A percentile compares a stretch with the other conserved stretches of the same genome.
Evolutionary conservation across 345 rosid species (phyloP).

Genomic region (Sonneratia alba): DNA sequence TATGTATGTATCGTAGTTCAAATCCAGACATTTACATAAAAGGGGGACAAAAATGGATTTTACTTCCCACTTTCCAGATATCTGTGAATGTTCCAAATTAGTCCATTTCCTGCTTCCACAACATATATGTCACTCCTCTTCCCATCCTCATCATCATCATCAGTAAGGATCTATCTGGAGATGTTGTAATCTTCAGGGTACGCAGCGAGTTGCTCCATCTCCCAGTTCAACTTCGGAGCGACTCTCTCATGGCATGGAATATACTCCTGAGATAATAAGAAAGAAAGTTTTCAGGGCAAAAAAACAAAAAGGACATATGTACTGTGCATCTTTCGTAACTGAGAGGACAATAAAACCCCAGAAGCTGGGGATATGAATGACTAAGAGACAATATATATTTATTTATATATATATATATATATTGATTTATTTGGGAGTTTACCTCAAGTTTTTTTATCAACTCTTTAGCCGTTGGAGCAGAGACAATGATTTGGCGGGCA

Average conservation of each 20-base stretch:
- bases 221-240: conserved; percentile 84
- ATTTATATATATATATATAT: not conserved
- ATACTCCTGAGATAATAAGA: conserved; percentile 44
- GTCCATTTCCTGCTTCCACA: conserved; percentile 8
- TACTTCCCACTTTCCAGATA: not conserved
- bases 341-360: too few species aligned
- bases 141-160: not conserved
- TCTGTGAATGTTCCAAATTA: conserved; percentile 6
- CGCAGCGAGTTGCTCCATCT: conserved; percentile 55
- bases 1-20: not conserved
- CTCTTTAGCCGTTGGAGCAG: conserved; percentile 89
- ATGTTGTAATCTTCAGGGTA: conserved; percentile 45
- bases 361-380: too few species aligned
- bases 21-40: conserved; percentile 7
- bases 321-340: too few species aligned
- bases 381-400: too few species aligned
- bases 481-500: conserved; percentile 82
- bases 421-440: not conserved
- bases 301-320: not conserved
- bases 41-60: not conserved
- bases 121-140: not conserved
- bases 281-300: not conserved
- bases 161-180: conserved; percentile 22
- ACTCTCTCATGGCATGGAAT: conserved; percentile 80
- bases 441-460: conserved; percentile 87